phyloP scores from a whole-genome alignment of 2,329 filamentous ascomycete genomes.

The Trematosphaeria pertusa region DNA sequence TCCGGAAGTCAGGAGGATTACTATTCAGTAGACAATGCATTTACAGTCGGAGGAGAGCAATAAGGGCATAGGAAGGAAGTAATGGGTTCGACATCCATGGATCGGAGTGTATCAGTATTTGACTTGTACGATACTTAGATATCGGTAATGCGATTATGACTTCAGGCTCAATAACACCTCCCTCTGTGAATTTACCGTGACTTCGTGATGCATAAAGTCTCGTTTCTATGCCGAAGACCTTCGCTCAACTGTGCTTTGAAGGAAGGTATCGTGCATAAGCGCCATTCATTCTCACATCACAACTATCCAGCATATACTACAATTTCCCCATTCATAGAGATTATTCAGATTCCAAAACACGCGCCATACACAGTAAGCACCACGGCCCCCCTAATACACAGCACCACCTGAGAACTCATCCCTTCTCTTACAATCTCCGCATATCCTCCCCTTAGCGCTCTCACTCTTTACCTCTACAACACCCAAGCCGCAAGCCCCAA shows the following conservation, averaged over 20 bases:
- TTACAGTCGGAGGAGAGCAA: constrained; percentile 1
- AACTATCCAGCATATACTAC: neutral
- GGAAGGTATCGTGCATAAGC: too few species aligned
- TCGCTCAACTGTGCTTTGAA: too few species aligned
- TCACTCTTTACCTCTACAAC: neutral
- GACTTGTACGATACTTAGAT: constrained; percentile 20
- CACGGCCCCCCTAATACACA: too few species aligned
- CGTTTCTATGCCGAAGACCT: too few species aligned
- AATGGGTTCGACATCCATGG: neutral
- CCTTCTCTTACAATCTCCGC: neutral
- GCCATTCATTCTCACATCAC: too few species aligned
- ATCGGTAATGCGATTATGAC: constrained; percentile 15
- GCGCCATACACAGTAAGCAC: too few species aligned
- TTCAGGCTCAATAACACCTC: too few species aligned
- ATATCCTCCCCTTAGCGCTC: neutral
- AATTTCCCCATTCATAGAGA: neutral
- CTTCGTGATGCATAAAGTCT: too few species aligned
- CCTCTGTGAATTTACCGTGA: too few species aligned
- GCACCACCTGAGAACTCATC: too few species aligned
- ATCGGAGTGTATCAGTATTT: neutral
- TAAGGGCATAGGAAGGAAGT: neutral
- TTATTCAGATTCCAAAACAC: too few species aligned
- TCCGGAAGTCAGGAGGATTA: constrained; percentile 33
- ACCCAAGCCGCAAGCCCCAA: constrained; percentile 9
- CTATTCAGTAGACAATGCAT: constrained; percentile 29